Evolutionary conservation across 2,329 filamentous ascomycete genomes (phyloP).

Genomic region (Fusarium abutilonis): DNA sequence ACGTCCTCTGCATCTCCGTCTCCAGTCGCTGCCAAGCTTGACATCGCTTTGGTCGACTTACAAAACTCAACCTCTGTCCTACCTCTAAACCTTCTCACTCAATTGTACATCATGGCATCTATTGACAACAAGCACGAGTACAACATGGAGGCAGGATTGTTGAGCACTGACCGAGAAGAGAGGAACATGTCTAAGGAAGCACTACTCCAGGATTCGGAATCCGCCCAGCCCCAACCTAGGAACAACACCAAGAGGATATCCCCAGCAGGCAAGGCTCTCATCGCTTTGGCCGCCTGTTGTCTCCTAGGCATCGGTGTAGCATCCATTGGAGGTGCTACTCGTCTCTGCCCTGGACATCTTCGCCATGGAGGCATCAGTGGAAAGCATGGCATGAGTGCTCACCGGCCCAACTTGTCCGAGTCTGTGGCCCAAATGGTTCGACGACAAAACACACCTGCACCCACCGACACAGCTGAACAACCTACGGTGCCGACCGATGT

Average conservation of each 20-base stretch:
- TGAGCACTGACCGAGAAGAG: conserved; percentile 46
- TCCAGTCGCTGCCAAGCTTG: conserved; percentile 30
- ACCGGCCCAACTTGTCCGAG: conserved; percentile 41
- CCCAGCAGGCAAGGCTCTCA: conserved; percentile 39
- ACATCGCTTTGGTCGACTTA: conserved; percentile 38
- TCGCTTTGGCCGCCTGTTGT: conserved; percentile 42
- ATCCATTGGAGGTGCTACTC: conserved; percentile 38
- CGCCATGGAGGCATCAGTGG: conserved; percentile 35
- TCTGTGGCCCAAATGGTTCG: conserved; percentile 71
- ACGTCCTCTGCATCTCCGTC: conserved; percentile 39
- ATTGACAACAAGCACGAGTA: conserved; percentile 42
- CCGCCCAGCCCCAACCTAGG: conserved; percentile 28
- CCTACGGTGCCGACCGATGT: not conserved
- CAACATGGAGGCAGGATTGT: conserved; percentile 46
- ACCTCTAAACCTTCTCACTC: conserved; percentile 16
- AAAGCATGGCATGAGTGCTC: conserved; percentile 39
- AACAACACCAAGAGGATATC: conserved; percentile 33
- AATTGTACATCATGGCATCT: conserved; percentile 35
- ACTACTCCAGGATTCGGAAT: conserved; percentile 42
- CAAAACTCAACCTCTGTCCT: conserved; percentile 41
- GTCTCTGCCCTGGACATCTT: conserved; percentile 43
- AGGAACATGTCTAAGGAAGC: conserved; percentile 45
- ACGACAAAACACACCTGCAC: conserved; percentile 58
- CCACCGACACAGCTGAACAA: conserved; percentile 21
- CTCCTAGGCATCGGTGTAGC: conserved; percentile 40